Percentiles rank a stretch among this genome's conserved stretches.
These are phyloP conservation scores for Diutina pseudorugosa DNA, from an alignment of 1,139 yeast genomes.

Conservation along the genomic window DNA sequence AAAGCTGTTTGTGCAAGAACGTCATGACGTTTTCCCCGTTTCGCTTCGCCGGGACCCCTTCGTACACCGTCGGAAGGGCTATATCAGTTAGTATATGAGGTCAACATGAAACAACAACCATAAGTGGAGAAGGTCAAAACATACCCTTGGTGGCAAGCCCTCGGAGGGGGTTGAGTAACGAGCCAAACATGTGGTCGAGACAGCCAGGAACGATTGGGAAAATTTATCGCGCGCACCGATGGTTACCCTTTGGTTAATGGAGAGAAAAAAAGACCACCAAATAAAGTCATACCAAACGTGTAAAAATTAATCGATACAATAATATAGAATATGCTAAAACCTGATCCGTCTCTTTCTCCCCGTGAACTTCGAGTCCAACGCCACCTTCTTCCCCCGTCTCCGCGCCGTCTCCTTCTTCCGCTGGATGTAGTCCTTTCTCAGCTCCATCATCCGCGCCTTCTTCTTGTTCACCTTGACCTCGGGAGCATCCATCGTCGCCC, in stretches of 20 bases:
- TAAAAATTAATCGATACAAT: neutral
- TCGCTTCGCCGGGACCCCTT: constrained; percentile 40
- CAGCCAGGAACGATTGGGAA: neutral
- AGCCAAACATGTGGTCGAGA: neutral
- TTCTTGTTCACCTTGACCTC: constrained; percentile 33
- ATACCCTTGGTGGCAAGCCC: constrained; percentile 4
- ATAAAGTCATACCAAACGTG: too few relatives aligned
- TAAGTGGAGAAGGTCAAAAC: too few relatives aligned
- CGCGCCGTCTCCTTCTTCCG: constrained; percentile 92
- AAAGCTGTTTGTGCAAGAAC: constrained; percentile 37
- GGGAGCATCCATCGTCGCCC: constrained; percentile 67
- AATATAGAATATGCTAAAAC: constrained; percentile 34
- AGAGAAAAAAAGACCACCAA: too few relatives aligned
- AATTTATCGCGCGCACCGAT: neutral
- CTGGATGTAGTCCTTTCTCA: constrained; percentile 67
- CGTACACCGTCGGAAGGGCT: constrained; percentile 23
- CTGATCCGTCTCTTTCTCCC: constrained; percentile 87
- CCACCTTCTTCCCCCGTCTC: constrained; percentile 82
- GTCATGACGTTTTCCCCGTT: constrained; percentile 38
- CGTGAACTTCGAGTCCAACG: constrained; percentile 82
- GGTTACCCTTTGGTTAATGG: neutral
- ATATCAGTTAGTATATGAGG: neutral
- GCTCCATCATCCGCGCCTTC: constrained; percentile 49
- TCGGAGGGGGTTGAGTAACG: neutral
- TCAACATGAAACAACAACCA: too few relatives aligned